Evolutionary conservation across 1,139 yeast species (phyloP), one percentile per base, ranked within the genome.

Genomic region (Taphrina sp.): DNA sequence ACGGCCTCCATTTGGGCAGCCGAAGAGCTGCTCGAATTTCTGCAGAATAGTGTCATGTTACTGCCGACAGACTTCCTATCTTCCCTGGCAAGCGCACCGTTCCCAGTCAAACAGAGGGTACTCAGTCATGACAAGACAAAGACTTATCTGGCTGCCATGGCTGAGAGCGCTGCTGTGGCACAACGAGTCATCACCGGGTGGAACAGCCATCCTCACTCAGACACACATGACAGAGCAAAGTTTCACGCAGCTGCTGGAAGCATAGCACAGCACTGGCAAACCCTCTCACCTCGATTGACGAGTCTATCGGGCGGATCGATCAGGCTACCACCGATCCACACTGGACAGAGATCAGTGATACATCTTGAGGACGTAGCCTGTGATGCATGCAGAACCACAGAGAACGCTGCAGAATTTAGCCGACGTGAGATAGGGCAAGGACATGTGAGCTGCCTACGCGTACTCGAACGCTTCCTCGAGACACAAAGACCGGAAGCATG

Each of bases 131-230:
- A 45, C 10, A 28, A 31, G 14, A 60, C 61, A 17, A 52, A 52
- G 42, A n/a, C 20, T 17, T 60, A 59, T 51, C 47, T 60, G 16
- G 47, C 36, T n/a, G 58, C 59, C 8, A 39, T 60, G 33, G 33
- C 47, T 16, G 43, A 45, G 22, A 61, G 55, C 7, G 54, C 49
- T 7, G 42, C 42, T 20, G 58, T 60, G 23, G 61, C 62, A 12
- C 49, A 57, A 10, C 60, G 62, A 8, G 47, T 60, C 24, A 56
- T 60, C 28, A 58, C 57, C 5, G 62, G 62, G 2, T 47, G 62
- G 3, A 51, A 41, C 23, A 59, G 61, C 3, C n/a, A n/a, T n/a
- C n/a, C n/a, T n/a, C n/a, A n/a, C n/a, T n/a, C n/a, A n/a, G n/a
- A n/a, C n/a, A n/a, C n/a, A n/a, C n/a, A n/a, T n/a, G n/a, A 29